A percentile compares a stretch with the other conserved stretches of the same genome.
Evolutionary conservation across 805 yeast genomes (phyloP).

Genomic region (Yamadazyma olivae): DNA sequence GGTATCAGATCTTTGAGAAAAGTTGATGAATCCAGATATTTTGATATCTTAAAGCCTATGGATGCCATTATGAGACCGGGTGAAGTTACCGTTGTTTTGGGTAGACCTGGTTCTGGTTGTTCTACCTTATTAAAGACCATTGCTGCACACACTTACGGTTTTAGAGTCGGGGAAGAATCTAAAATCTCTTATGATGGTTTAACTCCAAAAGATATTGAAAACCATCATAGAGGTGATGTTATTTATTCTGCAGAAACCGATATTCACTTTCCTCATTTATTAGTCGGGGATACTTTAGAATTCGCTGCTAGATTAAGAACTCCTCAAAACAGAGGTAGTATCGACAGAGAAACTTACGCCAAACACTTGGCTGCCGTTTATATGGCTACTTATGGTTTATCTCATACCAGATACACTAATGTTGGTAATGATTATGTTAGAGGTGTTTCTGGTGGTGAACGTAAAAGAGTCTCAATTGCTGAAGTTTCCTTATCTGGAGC

Average conservation of each 20-base stretch:
- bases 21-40: constrained; percentile 13
- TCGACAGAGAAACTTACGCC: constrained; percentile 31
- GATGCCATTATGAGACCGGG: constrained; percentile 29
- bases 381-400: constrained; percentile 45
- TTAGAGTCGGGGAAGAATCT: constrained; percentile 28
- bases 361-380: constrained; percentile 38
- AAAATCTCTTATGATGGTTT: constrained; percentile 32
- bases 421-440: constrained; percentile 64
- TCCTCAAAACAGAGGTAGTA: constrained; percentile 31
- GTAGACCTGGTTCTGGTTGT: constrained; percentile 41
- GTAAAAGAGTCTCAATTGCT: constrained; percentile 80
- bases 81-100: constrained; percentile 36
- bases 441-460: constrained; percentile 83
- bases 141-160: constrained; percentile 34
- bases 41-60: constrained; percentile 24
- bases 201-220: constrained; percentile 22
- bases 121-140: constrained; percentile 37
- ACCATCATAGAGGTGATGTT: constrained; percentile 33
- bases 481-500: constrained; percentile 70
- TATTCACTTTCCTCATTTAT: constrained; percentile 52
- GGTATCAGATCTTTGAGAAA: constrained; percentile 3
- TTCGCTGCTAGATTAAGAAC: constrained; percentile 52
- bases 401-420: constrained; percentile 55
- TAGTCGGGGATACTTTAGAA: constrained; percentile 53
- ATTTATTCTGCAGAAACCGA: constrained; percentile 51